Evolutionary conservation across 1,284 basidiomycete genomes (phyloP).

Genomic region (Neolentinus lepideus): DNA sequence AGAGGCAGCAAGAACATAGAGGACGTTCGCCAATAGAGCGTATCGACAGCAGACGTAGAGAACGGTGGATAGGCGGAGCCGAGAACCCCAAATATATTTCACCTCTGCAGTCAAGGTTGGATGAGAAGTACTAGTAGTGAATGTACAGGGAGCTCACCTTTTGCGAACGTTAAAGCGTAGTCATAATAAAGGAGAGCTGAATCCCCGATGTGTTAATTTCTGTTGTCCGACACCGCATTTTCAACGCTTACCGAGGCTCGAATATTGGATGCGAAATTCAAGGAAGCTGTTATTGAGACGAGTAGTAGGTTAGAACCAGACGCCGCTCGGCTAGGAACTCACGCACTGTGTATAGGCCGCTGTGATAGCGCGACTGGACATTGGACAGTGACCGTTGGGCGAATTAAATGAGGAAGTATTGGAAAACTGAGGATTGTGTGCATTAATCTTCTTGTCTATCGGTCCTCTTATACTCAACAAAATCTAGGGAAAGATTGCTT

Average conservation of each 20-base stretch:
- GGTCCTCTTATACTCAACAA: too few species aligned
- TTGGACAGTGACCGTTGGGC: not conserved
- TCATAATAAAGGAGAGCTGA: conserved; percentile 22
- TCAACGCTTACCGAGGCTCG: conserved; percentile 19
- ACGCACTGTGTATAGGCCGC: not conserved
- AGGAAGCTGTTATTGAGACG: conserved; percentile 17
- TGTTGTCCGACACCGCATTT: not conserved
- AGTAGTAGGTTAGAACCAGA: not conserved
- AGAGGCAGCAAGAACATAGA: conserved; percentile 23
- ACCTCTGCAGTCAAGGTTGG: conserved; percentile 16
- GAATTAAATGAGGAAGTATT: not conserved
- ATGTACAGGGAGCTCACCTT: not conserved
- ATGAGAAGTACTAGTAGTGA: not conserved
- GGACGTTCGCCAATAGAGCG: conserved; percentile 25
- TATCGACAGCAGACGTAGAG: conserved; percentile 29
- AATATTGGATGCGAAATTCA: conserved; percentile 22
- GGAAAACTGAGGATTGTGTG: too few species aligned
- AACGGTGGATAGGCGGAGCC: conserved; percentile 21
- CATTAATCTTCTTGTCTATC: too few species aligned
- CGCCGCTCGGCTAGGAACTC: not conserved
- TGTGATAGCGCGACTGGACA: not conserved
- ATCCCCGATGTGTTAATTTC: not conserved
- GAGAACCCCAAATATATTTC: conserved; percentile 24
- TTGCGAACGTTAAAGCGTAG: conserved; percentile 23
- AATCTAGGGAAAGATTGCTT: too few species aligned